Evolutionary conservation across 2,329 filamentous ascomycete species (phyloP).

Genomic region (Colletotrichum salicis): DNA sequence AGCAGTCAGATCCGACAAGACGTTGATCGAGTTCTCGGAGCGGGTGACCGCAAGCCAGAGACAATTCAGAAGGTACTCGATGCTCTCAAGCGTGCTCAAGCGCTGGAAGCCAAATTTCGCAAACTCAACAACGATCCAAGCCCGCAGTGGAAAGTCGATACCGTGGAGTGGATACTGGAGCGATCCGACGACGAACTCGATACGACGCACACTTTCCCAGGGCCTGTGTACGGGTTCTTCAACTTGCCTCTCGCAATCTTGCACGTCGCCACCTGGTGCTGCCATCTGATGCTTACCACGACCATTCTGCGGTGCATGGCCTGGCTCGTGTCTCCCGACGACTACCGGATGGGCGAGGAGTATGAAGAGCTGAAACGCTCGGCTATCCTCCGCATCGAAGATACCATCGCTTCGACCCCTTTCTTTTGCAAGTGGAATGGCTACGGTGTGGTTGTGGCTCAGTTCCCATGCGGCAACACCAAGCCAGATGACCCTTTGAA

Average conservation of each 20-base stretch:
- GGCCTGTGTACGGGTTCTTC: conserved; percentile 38
- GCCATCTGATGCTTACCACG: conserved; percentile 39
- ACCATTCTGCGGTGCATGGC: conserved; percentile 38
- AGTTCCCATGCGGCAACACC: conserved; percentile 35
- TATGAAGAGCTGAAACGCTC: conserved; percentile 35
- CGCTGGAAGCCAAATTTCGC: conserved; percentile 32
- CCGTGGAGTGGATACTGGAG: conserved; percentile 26
- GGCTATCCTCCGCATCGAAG: conserved; percentile 34
- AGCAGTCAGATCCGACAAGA: conserved; percentile 38
- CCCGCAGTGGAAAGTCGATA: conserved; percentile 34
- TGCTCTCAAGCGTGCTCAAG: conserved; percentile 30
- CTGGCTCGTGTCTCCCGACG: conserved; percentile 37
- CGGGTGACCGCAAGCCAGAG: conserved; percentile 29
- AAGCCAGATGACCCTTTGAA: conserved; percentile 33
- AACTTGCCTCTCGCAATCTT: conserved; percentile 36
- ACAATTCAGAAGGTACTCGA: conserved; percentile 33
- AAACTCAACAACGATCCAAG: conserved; percentile 34
- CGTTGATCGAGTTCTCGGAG: conserved; percentile 29
- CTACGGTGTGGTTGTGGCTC: conserved; percentile 28
- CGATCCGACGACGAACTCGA: conserved; percentile 34
- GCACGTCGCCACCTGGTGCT: conserved; percentile 38
- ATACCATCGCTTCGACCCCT: conserved; percentile 36
- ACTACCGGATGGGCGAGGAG: conserved; percentile 35
- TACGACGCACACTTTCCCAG: conserved; percentile 15
- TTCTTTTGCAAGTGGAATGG: conserved; percentile 39